Base-by-base conservation (phyloP, 352 stramenopile genomes). In the Phytophthora colocasiae region DNA sequence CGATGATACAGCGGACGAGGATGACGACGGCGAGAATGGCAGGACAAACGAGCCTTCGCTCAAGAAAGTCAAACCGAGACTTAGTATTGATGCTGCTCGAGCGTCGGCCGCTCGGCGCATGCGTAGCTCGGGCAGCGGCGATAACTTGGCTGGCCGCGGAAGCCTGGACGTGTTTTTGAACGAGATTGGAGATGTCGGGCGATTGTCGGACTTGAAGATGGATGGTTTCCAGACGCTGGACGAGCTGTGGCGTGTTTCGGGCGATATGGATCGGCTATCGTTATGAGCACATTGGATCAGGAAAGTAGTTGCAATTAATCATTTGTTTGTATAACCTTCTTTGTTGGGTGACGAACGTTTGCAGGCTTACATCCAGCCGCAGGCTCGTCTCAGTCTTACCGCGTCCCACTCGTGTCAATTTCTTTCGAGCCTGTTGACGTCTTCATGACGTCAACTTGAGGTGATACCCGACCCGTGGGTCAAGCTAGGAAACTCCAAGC, bases 191-290 rank as follows among this genome's bases (percentile, higher is more conserved):
- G 86, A 94, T 53, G 80, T 94, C 17, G 82, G 82, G 2, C 83
- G 86, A 29, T 81, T 94, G 48, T 94, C 86, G 34, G 86, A 94
- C 70, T 79, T 94, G 52, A 94, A 92, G 71, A 90, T 94, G 83
- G 85, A 92, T 57, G 86, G 92, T 51, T 92, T 94, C 60, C 83
- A 92, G 66, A 89, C 79, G 49, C 77, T 94, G 43, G 83, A 92
- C 26, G 84, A 91, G 65, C 73, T 94, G 47, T 94, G 86, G 86
- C 83, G 86, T 39, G 86, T 94, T 50, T 94, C 86, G n/a, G 85
- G 81, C 52, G 86, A 94, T 53, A 92, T 94, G 86, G 85, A 91
- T 52, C 83, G 86, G 50, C 54, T 94, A 58, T 94, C 86, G 52
- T 79, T 94, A 77, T 94, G 66, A 86, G 58, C 32, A 32, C 46